Base-by-base conservation (phyloP, 78 protist species). In the Tieghemostelium lacteum region DNA sequence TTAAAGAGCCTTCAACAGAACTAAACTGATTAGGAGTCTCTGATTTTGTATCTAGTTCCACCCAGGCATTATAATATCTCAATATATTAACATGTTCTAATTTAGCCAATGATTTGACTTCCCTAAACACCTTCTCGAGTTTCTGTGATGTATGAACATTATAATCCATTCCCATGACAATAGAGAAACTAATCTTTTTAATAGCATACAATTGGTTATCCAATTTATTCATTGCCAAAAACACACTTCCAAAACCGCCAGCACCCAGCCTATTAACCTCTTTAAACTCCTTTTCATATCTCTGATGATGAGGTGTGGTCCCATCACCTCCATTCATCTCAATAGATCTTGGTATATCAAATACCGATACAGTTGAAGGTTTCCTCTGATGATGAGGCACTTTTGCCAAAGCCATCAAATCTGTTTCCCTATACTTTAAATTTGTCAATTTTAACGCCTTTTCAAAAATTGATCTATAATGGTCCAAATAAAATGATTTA, bases 161-260 rank as follows among this genome's bases (percentile, higher is more conserved):
- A n/a, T n/a, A n/a, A 7, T 64, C 22, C 5, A 55, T 29, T 31
- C 20, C 16, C 36, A 37, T 26, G 8, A 37, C 39, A 14, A 83
- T 19, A 33, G 73, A 17, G 61, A 83, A 83, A 45, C 69, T 83
- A 19, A 83, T 55, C 39, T 42, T 52, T 29, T 83, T 83, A n/a
- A 83, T 58, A 1, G 91, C 91, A 58, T 83, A 83, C 12, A 28
- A 8, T 39, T 58, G 50, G 40, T 36, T 31, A 45, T 83, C 91
- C 71, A 67, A 31, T 10, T 16, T 17, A 39, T 37, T 52, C 6
- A 22, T 33, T 33, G 91, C 45, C 20, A 83, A 42, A 69, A n/a
- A 24, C 0, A 83, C 91, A 3, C 78, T 45, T 0, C 91, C 91
- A 69, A 58, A 83, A 49, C 91, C 91, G 58, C 91, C 91, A 2